Conservation (phyloP, 2,329 filamentous ascomycete genomes). For the Passalora sequoiae region DNA sequence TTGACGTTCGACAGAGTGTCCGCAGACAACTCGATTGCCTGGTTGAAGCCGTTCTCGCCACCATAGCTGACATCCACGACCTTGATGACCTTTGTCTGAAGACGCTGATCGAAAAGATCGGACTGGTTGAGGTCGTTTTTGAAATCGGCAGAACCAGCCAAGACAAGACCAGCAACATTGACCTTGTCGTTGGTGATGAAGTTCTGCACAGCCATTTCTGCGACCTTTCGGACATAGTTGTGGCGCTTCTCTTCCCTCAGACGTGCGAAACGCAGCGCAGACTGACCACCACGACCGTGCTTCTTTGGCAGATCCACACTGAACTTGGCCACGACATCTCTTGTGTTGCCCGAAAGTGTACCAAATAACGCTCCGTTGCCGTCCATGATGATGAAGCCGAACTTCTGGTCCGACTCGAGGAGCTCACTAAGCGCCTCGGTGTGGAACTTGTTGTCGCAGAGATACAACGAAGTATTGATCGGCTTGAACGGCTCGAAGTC, state of each 20-base stretch:
- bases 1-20: constrained; percentile 99
- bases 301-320: constrained; percentile 98
- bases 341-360: constrained; percentile 92
- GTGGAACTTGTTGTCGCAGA: constrained; percentile 99
- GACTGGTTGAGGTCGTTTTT: constrained; percentile 98
- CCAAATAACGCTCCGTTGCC: constrained; percentile 97
- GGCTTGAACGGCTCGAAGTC: constrained; percentile 99
- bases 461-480: constrained; percentile 98
- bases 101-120: constrained; percentile 90
- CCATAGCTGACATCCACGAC: constrained; percentile 98
- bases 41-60: constrained; percentile 99
- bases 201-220: constrained; percentile 95
- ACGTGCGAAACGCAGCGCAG: constrained; percentile 97
- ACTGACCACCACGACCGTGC: constrained; percentile 99
- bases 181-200: constrained; percentile 98
- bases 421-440: constrained; percentile 95
- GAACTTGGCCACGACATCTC: constrained; percentile 96
- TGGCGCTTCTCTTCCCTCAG: constrained; percentile 98
- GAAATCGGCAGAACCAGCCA: constrained; percentile 97
- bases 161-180: constrained; percentile 90
- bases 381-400: constrained; percentile 99
- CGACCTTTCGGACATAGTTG: constrained; percentile 99
- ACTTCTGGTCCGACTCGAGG: constrained; percentile 97
- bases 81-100: constrained; percentile 96
- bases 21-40: constrained; percentile 90